phyloP scores from a whole-genome alignment of 331 rosid species.

The Phaseolus coccineus region DNA sequence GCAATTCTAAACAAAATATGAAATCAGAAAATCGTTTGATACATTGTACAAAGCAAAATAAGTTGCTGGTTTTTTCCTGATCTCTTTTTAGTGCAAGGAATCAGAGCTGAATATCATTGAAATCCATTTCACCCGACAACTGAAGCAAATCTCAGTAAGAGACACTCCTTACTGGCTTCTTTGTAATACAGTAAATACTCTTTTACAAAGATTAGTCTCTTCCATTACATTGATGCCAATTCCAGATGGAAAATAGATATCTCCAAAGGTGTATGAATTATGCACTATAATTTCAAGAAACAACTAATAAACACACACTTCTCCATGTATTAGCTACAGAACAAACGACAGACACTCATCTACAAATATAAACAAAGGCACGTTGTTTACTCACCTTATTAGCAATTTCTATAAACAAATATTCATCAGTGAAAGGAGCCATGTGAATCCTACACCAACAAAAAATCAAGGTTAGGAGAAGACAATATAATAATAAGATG shows the following conservation, averaged over 20 bases:
- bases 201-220: constrained; percentile 1
- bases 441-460: constrained; percentile 61
- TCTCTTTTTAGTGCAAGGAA: background rate
- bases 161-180: too few species aligned
- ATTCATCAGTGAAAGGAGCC: constrained; percentile 90
- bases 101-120: constrained; percentile 25
- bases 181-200: constrained; percentile 3
- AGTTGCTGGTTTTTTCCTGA: background rate
- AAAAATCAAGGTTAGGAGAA: constrained; percentile 55
- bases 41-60: constrained; percentile 1
- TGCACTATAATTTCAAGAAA: constrained; percentile 72
- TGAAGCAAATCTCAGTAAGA: constrained; percentile 34
- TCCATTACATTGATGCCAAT: constrained; percentile 25
- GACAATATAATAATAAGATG: constrained; percentile 28
- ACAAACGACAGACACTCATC: background rate
- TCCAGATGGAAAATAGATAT: constrained; percentile 27
- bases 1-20: constrained; percentile 32
- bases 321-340: background rate
- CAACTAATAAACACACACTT: constrained; percentile 55
- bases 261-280: constrained; percentile 28
- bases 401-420: constrained; percentile 86
- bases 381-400: constrained; percentile 71
- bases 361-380: background rate
- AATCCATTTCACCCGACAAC: constrained; percentile 31
- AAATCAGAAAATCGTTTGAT: constrained; percentile 3